Conservation (phyloP, 2,329 filamentous ascomycete genomes). For the Alternaria sp. region DNA sequence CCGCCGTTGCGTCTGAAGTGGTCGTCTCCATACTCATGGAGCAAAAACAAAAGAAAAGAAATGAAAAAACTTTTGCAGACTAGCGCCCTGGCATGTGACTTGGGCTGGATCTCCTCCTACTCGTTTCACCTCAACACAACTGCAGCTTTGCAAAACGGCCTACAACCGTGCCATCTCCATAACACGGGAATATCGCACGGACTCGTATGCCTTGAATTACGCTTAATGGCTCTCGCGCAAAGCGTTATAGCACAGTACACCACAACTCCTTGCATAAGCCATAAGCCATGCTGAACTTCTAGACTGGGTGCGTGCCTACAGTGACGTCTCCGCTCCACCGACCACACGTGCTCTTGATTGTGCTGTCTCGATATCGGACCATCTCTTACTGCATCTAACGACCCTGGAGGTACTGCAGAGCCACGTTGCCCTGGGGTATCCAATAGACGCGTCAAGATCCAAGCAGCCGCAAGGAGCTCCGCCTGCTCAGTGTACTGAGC, state of each 20-base stretch:
- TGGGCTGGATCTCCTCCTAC: conserved; percentile 3
- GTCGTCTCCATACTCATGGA: not conserved
- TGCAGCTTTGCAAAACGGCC: conserved; percentile 3
- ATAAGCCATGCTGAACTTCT: not conserved
- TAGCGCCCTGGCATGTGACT: too few species aligned
- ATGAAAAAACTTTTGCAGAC: not conserved
- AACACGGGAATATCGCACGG: conserved; percentile 5
- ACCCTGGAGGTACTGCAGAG: conserved; percentile 4
- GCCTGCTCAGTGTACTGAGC: not conserved
- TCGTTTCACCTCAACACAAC: conserved; percentile 15
- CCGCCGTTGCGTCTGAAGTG: not conserved
- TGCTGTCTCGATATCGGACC: conserved; percentile 2
- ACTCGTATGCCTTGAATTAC: conserved; percentile 4
- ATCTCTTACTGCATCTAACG: not conserved
- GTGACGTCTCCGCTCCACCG: conserved; percentile 2
- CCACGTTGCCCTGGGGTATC: conserved; percentile 4
- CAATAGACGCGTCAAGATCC: not conserved
- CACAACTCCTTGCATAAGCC: conserved; percentile 5
- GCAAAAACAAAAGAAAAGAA: too few species aligned
- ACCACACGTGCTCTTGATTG: not conserved
- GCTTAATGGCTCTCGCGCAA: conserved; percentile 1
- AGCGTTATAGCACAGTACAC: not conserved
- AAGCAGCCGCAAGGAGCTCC: not conserved
- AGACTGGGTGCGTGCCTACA: not conserved
- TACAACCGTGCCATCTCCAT: conserved; percentile 5